phyloP scores from a whole-genome alignment of 2,329 filamentous ascomycete genomes.

The Tolypocladium pustulatum region DNA sequence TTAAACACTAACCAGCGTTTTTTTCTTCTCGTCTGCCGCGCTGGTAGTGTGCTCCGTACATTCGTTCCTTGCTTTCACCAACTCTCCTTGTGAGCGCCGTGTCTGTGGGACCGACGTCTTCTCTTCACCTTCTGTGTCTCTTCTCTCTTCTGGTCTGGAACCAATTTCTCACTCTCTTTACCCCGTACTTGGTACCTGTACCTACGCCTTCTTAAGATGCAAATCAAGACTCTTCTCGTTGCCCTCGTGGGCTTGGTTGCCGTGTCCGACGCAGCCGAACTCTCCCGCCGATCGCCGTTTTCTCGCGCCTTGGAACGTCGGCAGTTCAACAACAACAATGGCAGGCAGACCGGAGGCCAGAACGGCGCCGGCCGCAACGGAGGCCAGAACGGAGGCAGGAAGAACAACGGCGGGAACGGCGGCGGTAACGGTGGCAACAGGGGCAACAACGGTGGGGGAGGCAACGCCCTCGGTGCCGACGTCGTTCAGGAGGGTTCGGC shows the following conservation, averaged over 20 bases:
- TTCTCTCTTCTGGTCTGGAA: constrained; percentile 10
- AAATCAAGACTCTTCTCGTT: constrained; percentile 37
- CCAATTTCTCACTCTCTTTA: constrained; percentile 13
- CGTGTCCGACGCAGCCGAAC: constrained; percentile 11
- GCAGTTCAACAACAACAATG: constrained; percentile 19
- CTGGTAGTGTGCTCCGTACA: constrained; percentile 14
- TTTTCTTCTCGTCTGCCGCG: constrained; percentile 14
- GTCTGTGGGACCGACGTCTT: not conserved
- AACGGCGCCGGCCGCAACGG: constrained; percentile 5
- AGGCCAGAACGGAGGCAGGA: constrained; percentile 4
- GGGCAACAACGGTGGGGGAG: constrained; percentile 11
- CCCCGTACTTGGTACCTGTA: constrained; percentile 2
- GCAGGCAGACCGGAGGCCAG: constrained; percentile 5
- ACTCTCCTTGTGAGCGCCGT: not conserved
- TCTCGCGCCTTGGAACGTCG: constrained; percentile 27
- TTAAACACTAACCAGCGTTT: constrained; percentile 18
- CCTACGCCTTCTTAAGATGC: constrained; percentile 30
- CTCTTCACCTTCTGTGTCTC: constrained; percentile 9
- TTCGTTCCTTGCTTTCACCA: constrained; percentile 16
- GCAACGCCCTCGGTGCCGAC: constrained; percentile 25
- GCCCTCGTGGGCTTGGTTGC: constrained; percentile 31
- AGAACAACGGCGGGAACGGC: constrained; percentile 7
- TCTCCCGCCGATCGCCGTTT: constrained; percentile 26
- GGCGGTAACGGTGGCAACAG: constrained; percentile 12
- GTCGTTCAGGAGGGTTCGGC: constrained; percentile 40